phyloP scores from a whole-genome alignment of 768 basidiomycete genomes.

The Lyophyllum atratum region DNA sequence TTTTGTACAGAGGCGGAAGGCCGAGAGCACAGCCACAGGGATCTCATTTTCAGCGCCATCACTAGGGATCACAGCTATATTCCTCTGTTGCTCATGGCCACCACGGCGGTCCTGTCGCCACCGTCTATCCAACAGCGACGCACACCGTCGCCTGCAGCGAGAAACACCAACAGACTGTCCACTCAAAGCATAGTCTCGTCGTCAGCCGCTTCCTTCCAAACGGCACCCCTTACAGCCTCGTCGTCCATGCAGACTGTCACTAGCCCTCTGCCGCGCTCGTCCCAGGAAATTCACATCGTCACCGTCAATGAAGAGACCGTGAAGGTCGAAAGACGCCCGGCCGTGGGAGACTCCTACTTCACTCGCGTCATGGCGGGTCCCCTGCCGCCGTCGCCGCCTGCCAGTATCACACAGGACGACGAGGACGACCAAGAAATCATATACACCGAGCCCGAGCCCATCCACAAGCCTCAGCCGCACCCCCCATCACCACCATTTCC shows the following conservation, averaged over 20 bases:
- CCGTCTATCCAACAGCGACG: conserved; percentile 10
- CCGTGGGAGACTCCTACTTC: conserved; percentile 12
- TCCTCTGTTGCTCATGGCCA: conserved; percentile 6
- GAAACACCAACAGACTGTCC: conserved; percentile 18
- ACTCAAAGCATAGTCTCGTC: conserved; percentile 28
- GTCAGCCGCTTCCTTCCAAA: conserved; percentile 37
- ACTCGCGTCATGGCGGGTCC: conserved; percentile 23
- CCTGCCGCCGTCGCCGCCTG: conserved; percentile 33
- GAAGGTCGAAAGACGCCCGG: conserved; percentile 31
- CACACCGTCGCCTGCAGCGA: conserved; percentile 27
- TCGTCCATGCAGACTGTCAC: conserved; percentile 19
- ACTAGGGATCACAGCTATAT: background rate
- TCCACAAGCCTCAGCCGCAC: conserved; percentile 6
- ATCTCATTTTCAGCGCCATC: background rate
- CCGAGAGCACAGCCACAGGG: background rate
- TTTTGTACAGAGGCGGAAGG: too few species aligned
- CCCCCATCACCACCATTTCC: background rate
- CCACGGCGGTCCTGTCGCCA: conserved; percentile 9
- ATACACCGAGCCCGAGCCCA: conserved; percentile 10
- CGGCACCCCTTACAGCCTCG: conserved; percentile 27
- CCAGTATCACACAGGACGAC: conserved; percentile 30
- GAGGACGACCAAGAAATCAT: conserved; percentile 11
- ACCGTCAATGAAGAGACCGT: conserved; percentile 52
- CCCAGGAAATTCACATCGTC: conserved; percentile 56
- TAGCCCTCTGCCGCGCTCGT: conserved; percentile 7